These are phyloP conservation scores for Conticribra weissflogii DNA, from an alignment of 108 stramenopile genomes.

Conservation along the genomic window DNA sequence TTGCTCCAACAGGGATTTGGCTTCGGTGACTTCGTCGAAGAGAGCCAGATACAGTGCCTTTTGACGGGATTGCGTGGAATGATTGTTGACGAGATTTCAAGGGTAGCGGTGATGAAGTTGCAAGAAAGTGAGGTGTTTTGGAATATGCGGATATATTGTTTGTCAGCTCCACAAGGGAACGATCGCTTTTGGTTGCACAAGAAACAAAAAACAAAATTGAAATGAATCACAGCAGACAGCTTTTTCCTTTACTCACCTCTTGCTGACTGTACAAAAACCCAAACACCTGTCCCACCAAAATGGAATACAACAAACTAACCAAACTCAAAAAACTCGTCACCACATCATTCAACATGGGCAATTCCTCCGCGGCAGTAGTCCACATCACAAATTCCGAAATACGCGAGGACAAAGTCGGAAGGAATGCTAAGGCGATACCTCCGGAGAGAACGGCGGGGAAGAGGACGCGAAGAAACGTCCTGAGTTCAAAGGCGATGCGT, in stretches of 20 bases:
- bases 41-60: conserved; percentile 73
- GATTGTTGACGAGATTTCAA: neutral
- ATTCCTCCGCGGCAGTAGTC: conserved; percentile 16
- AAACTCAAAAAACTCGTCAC: conserved; percentile 37
- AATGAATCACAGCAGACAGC: neutral
- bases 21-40: conserved; percentile 85
- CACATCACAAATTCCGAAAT: conserved; percentile 35
- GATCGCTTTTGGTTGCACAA: no score
- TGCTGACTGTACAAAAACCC: conserved; percentile 56
- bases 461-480: conserved; percentile 45
- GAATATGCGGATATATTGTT: no score
- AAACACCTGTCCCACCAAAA: conserved; percentile 76
- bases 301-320: conserved; percentile 68
- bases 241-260: conserved; percentile 27
- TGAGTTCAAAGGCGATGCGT: conserved; percentile 24
- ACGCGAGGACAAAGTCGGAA: conserved; percentile 30
- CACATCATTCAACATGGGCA: conserved; percentile 32
- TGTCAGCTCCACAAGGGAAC: no score
- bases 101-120: no score
- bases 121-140: neutral
- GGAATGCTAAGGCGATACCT: conserved; percentile 7
- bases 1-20: conserved; percentile 86
- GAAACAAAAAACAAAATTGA: no score
- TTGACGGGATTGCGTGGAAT: neutral
- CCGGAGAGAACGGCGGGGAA: conserved; percentile 41